Base-by-base conservation (phyloP, 2,329 filamentous ascomycete genomes). In the Coniochaeta pulveracea region DNA sequence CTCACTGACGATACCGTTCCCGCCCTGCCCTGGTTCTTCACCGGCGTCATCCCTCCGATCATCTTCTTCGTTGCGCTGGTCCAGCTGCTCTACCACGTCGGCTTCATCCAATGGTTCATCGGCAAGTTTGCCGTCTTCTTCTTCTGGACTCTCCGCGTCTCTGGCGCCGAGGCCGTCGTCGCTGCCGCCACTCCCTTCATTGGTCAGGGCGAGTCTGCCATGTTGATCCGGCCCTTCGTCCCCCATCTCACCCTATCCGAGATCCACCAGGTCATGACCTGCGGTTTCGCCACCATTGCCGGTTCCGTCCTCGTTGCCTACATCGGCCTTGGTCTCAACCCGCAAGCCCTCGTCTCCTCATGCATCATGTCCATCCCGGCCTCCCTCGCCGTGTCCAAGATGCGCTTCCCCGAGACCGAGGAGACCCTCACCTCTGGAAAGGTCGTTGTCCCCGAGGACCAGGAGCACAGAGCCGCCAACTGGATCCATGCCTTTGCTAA, bases 301-400 rank as follows among this genome's bases (percentile, higher is more conserved):
- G 88, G 88, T 40, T 85, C 79, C 47, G 84, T 93, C 10, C 64
- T 95, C 23, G 80, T 91, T 18, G 83, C 82, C 10, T 95, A 93
- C 56, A 88, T 94, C 41, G 64, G 67, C 18, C 75, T 94, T 47
- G 86, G 86, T 25, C 67, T 94, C 35, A 91, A 86, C 54, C 66
- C 83, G 1, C 81, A 93, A 54, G 86, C 84, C 3, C 66, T 95
- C 29, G 80, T 94, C 18, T 93, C 85, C 3, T 88, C 83, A 6
- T 94, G 86, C 52, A 86, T 94, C 54, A 95, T 95, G 88, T 88
- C 81, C 47, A 94, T 94, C 42, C 88, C 88, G 0, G 86, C 86
- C 1, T 93, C 85, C 4, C 69, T 95, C 10, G 86, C 86, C 33
- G 78, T 91, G 40, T 89, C 82, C 42, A 94, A 94, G 62, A 69